Evolutionary conservation across 768 basidiomycete species (phyloP).

Genomic region (Suillus fuscotomentosus): DNA sequence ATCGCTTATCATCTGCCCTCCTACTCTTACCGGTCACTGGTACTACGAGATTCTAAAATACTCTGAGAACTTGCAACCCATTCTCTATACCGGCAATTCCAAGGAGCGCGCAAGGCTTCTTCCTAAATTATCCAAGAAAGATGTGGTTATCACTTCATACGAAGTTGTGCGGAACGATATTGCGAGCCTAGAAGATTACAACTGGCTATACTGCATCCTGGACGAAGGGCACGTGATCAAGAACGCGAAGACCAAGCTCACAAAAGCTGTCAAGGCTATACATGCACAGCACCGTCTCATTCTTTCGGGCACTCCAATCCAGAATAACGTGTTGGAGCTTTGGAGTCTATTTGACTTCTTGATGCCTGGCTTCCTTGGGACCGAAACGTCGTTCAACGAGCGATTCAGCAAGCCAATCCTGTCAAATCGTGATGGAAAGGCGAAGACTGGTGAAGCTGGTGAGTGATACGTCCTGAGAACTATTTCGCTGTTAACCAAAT

Average conservation of each 20-base stretch:
- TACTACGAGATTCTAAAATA: slow-evolving; percentile 97
- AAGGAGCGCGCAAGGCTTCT: slow-evolving; percentile 75
- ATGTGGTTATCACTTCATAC: slow-evolving; percentile 96
- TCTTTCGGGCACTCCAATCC: slow-evolving; percentile 96
- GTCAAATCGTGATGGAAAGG: slow-evolving; percentile 92
- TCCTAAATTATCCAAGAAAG: slow-evolving; percentile 63
- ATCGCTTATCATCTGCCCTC: slow-evolving; percentile 94
- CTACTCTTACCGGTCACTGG: slow-evolving; percentile 98
- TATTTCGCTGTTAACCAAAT: slow-evolving; percentile 4
- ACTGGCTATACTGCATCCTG: slow-evolving; percentile 95
- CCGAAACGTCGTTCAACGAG: slow-evolving; percentile 91
- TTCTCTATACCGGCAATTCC: slow-evolving; percentile 87
- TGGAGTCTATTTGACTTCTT: slow-evolving; percentile 99
- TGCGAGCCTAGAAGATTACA: slow-evolving; percentile 61
- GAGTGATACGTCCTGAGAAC: slow-evolving; percentile 26
- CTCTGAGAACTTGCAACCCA: slow-evolving; percentile 74
- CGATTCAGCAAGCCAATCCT: slow-evolving; percentile 95
- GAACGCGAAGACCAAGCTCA: slow-evolving; percentile 97
- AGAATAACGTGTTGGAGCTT: slow-evolving; percentile 96
- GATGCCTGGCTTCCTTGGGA: slow-evolving; percentile 99
- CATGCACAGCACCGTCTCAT: slow-evolving; percentile 91
- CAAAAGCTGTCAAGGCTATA: slow-evolving; percentile 91
- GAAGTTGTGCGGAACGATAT: slow-evolving; percentile 98
- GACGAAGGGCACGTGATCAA: slow-evolving; percentile 99
- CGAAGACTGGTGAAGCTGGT: slow-evolving; percentile 95